These are phyloP conservation scores for Hypoxylon crocopeplum DNA, from an alignment of 495 filamentous ascomycete genomes.

Conservation along the genomic window DNA sequence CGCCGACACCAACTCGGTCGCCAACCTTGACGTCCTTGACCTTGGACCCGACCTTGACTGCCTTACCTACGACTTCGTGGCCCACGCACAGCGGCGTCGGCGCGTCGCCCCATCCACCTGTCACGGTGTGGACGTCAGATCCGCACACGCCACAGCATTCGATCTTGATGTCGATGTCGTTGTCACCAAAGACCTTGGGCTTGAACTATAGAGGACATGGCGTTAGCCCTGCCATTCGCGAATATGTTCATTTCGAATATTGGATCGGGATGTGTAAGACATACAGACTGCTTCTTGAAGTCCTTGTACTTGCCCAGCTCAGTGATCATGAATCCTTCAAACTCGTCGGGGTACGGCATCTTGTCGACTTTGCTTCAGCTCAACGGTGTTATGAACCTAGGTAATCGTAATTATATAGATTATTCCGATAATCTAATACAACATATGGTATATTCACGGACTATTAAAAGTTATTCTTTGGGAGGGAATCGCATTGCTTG, in stretches of 20 bases:
- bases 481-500: neutral
- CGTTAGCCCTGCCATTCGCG: neutral
- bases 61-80: slow-evolving; percentile 77
- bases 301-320: slow-evolving; percentile 63
- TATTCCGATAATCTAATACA: neutral
- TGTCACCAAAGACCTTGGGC: slow-evolving; percentile 76
- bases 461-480: neutral
- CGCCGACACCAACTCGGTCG: slow-evolving; percentile 80
- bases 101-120: slow-evolving; percentile 75
- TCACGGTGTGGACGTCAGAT: slow-evolving; percentile 79
- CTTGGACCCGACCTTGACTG: slow-evolving; percentile 72
- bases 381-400: too few species aligned
- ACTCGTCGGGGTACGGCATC: slow-evolving; percentile 82
- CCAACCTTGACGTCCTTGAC: slow-evolving; percentile 69
- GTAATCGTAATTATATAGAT: too few species aligned
- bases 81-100: slow-evolving; percentile 73
- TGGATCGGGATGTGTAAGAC: slow-evolving; percentile 11
- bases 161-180: slow-evolving; percentile 54
- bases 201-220: slow-evolving; percentile 61
- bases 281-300: slow-evolving; percentile 70
- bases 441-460: too few species aligned
- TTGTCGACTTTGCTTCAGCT: slow-evolving; percentile 19
- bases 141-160: slow-evolving; percentile 77
- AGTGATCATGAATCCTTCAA: slow-evolving; percentile 75
- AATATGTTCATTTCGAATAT: neutral